These are phyloP conservation scores for Mucor racemosus DNA, from an alignment of 371 early-diverging fungal genomes.

Conservation along the genomic window DNA sequence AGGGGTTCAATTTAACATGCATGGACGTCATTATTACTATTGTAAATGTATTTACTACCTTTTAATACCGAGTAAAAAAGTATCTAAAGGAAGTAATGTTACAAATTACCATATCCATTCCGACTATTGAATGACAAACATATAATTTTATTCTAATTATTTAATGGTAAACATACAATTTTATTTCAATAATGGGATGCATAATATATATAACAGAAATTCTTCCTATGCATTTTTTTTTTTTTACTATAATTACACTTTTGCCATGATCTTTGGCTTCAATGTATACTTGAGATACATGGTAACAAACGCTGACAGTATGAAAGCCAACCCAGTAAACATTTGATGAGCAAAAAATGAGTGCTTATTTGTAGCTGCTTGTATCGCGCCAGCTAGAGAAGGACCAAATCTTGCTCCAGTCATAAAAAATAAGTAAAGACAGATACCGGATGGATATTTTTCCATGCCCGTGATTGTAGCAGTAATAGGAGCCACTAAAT, in stretches of 20 bases:
- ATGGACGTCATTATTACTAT: too few relatives aligned
- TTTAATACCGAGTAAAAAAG: too few relatives aligned
- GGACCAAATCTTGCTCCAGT: constrained; percentile 40
- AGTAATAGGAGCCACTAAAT: constrained; percentile 46
- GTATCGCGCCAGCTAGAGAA: constrained; percentile 42
- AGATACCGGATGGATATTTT: constrained; percentile 43
- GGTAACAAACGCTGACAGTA: constrained; percentile 34
- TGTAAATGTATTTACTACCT: too few relatives aligned
- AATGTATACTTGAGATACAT: constrained; percentile 30
- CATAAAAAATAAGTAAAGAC: constrained; percentile 38
- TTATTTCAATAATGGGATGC: too few relatives aligned
- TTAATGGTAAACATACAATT: too few relatives aligned
- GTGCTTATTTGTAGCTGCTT: constrained; percentile 30
- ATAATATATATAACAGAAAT: too few relatives aligned
- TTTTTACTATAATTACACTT: constrained; percentile 15
- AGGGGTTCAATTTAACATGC: too few relatives aligned
- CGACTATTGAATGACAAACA: too few relatives aligned
- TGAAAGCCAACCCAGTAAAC: constrained; percentile 41
- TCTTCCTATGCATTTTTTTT: too few relatives aligned
- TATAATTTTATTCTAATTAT: too few relatives aligned
- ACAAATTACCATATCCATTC: too few relatives aligned
- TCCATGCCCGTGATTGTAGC: constrained; percentile 41
- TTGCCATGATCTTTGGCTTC: constrained; percentile 21
- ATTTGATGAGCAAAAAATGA: constrained; percentile 42
- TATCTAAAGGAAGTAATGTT: too few relatives aligned